Conservation (phyloP, 176 grass and related monocot species). For the Neostapfia colusana region DNA sequence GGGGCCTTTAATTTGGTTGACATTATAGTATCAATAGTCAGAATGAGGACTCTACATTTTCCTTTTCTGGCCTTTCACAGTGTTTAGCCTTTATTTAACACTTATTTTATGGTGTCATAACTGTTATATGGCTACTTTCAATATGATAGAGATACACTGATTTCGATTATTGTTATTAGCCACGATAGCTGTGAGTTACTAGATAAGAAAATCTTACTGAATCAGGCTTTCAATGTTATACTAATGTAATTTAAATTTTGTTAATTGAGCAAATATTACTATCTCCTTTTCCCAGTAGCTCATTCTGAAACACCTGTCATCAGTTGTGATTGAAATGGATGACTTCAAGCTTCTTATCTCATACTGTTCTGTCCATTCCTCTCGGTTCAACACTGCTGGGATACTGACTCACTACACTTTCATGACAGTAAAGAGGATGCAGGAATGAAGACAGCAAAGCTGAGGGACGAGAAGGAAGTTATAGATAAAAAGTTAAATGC, state of each 20-base stretch:
- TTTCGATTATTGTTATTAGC: background rate
- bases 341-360: background rate
- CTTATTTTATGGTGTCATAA: background rate
- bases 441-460: constrained; percentile 94
- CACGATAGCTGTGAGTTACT: constrained; percentile 6
- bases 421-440: constrained; percentile 90
- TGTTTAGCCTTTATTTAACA: background rate
- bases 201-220: background rate
- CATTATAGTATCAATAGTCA: background rate
- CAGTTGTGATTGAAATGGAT: background rate
- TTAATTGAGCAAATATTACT: background rate
- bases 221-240: constrained; percentile 16
- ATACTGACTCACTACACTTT: constrained; percentile 35
- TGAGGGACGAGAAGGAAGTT: constrained; percentile 98
- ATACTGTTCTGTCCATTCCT: background rate
- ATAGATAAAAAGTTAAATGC: constrained; percentile 91
- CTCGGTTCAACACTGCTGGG: background rate
- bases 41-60: background rate
- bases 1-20: background rate
- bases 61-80: background rate
- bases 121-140: background rate
- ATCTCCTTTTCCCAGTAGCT: background rate
- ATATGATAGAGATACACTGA: background rate
- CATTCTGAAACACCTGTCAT: background rate
- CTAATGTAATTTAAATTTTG: constrained; percentile 5